A percentile compares a stretch with the other conserved stretches of the same genome.
Evolutionary conservation across 495 filamentous ascomycete species (phyloP).

Genomic region (Hypoxylon subgilvum): DNA sequence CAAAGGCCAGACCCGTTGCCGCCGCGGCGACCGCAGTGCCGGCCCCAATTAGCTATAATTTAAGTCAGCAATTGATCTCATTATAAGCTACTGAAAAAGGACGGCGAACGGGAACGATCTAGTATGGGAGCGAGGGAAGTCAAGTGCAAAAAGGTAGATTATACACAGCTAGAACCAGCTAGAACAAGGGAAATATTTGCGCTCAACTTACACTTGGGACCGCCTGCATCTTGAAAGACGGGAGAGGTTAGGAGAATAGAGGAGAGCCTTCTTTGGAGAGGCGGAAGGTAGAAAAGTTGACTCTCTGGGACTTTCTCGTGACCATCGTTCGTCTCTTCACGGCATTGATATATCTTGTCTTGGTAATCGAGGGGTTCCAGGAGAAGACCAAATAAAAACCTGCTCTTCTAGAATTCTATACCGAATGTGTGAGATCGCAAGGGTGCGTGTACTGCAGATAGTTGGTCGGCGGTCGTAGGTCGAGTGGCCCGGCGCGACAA

Average conservation of each 20-base stretch:
- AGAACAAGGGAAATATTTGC: too few relatives aligned
- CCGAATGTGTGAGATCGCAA: constrained; percentile 16
- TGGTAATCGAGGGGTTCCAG: constrained; percentile 22
- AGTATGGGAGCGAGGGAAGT: not conserved
- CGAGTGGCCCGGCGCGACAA: constrained; percentile 36
- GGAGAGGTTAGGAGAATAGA: constrained; percentile 48
- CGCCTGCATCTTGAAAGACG: constrained; percentile 63
- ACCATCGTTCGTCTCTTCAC: constrained; percentile 38
- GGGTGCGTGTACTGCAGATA: constrained; percentile 21
- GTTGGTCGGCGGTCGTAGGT: constrained; percentile 28
- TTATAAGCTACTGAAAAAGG: constrained; percentile 4
- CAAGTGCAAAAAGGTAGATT: too few relatives aligned
- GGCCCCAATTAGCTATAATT: constrained; percentile 60
- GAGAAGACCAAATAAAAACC: constrained; percentile 40
- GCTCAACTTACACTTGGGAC: constrained; percentile 66
- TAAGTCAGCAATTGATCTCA: constrained; percentile 25
- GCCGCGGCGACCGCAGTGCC: constrained; percentile 66
- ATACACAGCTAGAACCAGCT: too few relatives aligned
- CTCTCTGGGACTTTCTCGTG: constrained; percentile 41
- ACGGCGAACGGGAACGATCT: not conserved
- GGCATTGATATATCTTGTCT: constrained; percentile 40
- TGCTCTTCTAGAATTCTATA: constrained; percentile 28
- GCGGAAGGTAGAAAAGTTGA: constrained; percentile 45
- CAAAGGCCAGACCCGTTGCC: constrained; percentile 61
- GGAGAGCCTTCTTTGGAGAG: constrained; percentile 47